Evolutionary conservation across 2,329 filamentous ascomycete species (phyloP).

Genomic region (Fusarium sp.): DNA sequence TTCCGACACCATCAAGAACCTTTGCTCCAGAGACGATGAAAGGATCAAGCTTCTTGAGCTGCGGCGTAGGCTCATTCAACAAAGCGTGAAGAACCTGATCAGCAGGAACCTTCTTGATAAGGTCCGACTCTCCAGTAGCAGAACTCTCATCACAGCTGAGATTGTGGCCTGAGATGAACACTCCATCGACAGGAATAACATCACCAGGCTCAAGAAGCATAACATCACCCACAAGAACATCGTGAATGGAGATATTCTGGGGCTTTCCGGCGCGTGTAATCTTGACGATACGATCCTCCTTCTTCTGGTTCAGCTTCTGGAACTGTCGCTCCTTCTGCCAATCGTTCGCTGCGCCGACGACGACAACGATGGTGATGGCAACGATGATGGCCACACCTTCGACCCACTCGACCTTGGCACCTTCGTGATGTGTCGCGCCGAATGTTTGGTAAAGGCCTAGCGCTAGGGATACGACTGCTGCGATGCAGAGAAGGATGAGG

Average conservation of each 20-base stretch:
- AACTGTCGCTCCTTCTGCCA: slow-evolving; percentile 77
- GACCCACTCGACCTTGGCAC: slow-evolving; percentile 69
- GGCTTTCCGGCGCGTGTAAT: slow-evolving; percentile 74
- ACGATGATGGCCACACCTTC: slow-evolving; percentile 75
- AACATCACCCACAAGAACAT: slow-evolving; percentile 77
- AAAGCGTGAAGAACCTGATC: slow-evolving; percentile 69
- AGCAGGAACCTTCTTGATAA: slow-evolving; percentile 73
- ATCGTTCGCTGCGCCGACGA: slow-evolving; percentile 73
- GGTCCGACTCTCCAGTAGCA: slow-evolving; percentile 78
- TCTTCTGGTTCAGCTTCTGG: slow-evolving; percentile 70
- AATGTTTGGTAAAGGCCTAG: slow-evolving; percentile 76
- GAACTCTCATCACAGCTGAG: slow-evolving; percentile 77
- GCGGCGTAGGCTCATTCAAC: slow-evolving; percentile 57
- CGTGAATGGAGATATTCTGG: slow-evolving; percentile 71
- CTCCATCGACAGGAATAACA: slow-evolving; percentile 75
- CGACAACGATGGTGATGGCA: slow-evolving; percentile 73
- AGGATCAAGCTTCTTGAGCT: slow-evolving; percentile 66
- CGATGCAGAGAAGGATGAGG: slow-evolving; percentile 73
- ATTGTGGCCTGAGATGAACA: slow-evolving; percentile 68
- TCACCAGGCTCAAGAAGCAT: slow-evolving; percentile 77
- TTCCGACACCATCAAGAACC: slow-evolving; percentile 66
- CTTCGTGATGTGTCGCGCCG: slow-evolving; percentile 57
- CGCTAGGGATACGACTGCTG: slow-evolving; percentile 73
- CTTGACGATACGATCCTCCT: slow-evolving; percentile 74
- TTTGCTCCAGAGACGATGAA: slow-evolving; percentile 71